Conservation (phyloP, 306 rosid species). For the Trichosanthes cucumerina region DNA sequence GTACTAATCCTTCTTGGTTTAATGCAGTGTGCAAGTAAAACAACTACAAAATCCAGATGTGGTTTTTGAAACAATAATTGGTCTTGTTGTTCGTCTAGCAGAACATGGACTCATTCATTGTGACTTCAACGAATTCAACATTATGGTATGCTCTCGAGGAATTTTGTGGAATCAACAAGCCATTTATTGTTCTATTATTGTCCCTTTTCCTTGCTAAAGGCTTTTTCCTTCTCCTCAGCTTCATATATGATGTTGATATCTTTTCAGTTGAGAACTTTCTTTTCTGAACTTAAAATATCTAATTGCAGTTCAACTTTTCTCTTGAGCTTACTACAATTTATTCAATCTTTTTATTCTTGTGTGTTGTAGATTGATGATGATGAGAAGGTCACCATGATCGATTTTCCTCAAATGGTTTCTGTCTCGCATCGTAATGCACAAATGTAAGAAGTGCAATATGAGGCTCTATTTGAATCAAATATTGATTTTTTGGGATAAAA, state of each 20-base stretch:
- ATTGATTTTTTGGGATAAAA: neutral
- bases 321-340: neutral
- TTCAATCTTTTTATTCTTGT: neutral
- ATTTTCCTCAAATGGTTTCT: slow-evolving; percentile 95
- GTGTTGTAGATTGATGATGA: slow-evolving; percentile 64
- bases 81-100: slow-evolving; percentile 65
- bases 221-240: neutral
- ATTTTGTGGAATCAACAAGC: neutral
- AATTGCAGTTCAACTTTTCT: slow-evolving; percentile 5
- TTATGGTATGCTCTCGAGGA: slow-evolving; percentile 52
- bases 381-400: slow-evolving; percentile 78
- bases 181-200: neutral
- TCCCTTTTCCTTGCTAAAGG: neutral
- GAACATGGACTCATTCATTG: slow-evolving; percentile 95
- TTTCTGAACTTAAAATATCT: neutral
- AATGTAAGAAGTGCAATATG: slow-evolving; percentile 42
- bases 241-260: neutral
- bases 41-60: slow-evolving; percentile 67
- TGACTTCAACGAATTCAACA: slow-evolving; percentile 88
- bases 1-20: slow-evolving; percentile 10
- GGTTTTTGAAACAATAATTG: slow-evolving; percentile 70
- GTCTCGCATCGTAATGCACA: slow-evolving; percentile 81
- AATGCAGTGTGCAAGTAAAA: slow-evolving; percentile 78
- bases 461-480: neutral
- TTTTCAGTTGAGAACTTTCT: neutral